phyloP scores from a whole-genome alignment of 148 eudicot species.

The Heliosperma pusillum region DNA sequence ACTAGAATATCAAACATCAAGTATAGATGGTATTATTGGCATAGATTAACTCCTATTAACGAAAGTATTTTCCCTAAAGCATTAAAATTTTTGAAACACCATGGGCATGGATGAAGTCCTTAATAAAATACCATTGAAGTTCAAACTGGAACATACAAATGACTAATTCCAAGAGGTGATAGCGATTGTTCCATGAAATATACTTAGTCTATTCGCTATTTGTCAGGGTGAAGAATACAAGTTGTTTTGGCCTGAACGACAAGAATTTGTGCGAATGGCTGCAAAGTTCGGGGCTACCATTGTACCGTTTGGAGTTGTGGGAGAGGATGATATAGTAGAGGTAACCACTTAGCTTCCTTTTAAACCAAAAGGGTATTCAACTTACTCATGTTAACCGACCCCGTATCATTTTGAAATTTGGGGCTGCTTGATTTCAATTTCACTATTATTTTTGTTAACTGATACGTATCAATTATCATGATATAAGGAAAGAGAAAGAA shows the following conservation, averaged over 20 bases:
- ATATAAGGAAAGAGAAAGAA: too few species aligned
- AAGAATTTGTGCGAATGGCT: slow-evolving; percentile 98
- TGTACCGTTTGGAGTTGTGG: slow-evolving; percentile 89
- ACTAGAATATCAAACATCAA: too few species aligned
- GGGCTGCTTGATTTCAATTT: neutral
- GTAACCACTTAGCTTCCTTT: slow-evolving; percentile 30
- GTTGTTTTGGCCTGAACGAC: slow-evolving; percentile 88
- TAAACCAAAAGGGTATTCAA: neutral
- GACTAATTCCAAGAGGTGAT: slow-evolving; percentile 4
- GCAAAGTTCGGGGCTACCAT: slow-evolving; percentile 94
- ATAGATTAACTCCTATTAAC: too few species aligned
- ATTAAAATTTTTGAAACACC: too few species aligned
- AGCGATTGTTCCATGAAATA: neutral
- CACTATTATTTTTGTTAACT: too few species aligned
- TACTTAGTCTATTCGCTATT: neutral
- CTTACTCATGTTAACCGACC: neutral
- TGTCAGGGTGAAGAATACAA: slow-evolving; percentile 87
- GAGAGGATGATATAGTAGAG: slow-evolving; percentile 85
- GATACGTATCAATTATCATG: too few species aligned
- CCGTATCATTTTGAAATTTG: too few species aligned
- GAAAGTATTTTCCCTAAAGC: too few species aligned
- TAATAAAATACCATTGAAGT: too few species aligned
- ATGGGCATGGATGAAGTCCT: too few species aligned
- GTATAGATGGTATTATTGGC: too few species aligned
- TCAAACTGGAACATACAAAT: neutral